A percentile compares a stretch with the other conserved stretches of the same genome.
Conservation (phyloP, 768 basidiomycete species). For the Sutorius australiensis region DNA sequence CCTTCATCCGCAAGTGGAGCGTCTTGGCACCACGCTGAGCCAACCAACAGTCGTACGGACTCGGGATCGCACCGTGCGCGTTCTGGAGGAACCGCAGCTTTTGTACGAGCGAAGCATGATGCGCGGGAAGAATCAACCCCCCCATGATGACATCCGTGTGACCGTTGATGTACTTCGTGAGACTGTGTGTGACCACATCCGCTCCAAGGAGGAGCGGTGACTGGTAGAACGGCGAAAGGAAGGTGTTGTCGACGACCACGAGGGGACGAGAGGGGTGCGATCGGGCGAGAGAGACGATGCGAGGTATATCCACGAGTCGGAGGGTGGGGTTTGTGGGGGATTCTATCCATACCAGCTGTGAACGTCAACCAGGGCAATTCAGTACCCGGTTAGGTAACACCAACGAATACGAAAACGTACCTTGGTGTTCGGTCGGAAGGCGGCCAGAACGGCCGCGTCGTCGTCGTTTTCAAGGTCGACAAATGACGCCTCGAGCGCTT, state of each 20-base stretch:
- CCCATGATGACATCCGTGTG: slow-evolving; percentile 95
- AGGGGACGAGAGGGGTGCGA: slow-evolving; percentile 64
- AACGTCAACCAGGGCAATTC: background rate
- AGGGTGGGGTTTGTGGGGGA: slow-evolving; percentile 94
- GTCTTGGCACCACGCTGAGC: slow-evolving; percentile 91
- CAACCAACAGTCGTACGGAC: slow-evolving; percentile 86
- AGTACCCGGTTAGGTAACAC: background rate
- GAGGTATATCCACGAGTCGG: slow-evolving; percentile 74
- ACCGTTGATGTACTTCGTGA: slow-evolving; percentile 92
- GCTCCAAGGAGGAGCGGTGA: slow-evolving; percentile 84
- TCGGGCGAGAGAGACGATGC: slow-evolving; percentile 62
- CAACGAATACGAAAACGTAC: slow-evolving; percentile 36
- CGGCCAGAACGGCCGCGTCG: slow-evolving; percentile 59
- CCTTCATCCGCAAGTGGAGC: slow-evolving; percentile 80
- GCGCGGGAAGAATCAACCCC: slow-evolving; percentile 64
- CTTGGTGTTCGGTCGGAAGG: slow-evolving; percentile 78
- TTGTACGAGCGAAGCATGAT: slow-evolving; percentile 44
- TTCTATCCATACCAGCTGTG: slow-evolving; percentile 90
- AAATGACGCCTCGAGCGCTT: slow-evolving; percentile 71
- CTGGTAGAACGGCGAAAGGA: slow-evolving; percentile 87
- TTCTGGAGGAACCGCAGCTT: slow-evolving; percentile 87
- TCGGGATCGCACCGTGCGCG: slow-evolving; percentile 79
- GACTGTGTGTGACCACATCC: slow-evolving; percentile 78
- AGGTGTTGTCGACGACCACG: slow-evolving; percentile 92
- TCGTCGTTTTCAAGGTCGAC: slow-evolving; percentile 71